Evolutionary conservation across 208 protist species (phyloP), one percentile per base, ranked within the genome.

Genomic region (Phytomonas sp.): DNA sequence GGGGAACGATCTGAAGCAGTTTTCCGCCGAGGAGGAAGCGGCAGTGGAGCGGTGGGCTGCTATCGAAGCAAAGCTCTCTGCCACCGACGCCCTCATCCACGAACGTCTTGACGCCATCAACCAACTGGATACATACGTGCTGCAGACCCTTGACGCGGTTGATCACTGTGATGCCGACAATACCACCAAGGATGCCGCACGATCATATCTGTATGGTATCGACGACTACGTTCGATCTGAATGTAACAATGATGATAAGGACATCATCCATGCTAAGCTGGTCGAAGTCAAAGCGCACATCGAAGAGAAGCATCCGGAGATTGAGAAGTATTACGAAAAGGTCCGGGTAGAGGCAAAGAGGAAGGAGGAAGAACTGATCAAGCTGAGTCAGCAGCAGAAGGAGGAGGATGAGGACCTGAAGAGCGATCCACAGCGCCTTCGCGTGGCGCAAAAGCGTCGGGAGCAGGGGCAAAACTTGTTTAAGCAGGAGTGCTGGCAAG

Each of bases 391-490:
- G 69, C 76, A 86, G 70, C 73, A 79, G 29, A 67, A 79, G 69
- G 81, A 88, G 33, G 80, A 87, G 64, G 62, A 76, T n/a, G 66
- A 28, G 15, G 66, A 69, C 65, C 40, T 2, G 84, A 93, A 93
- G 80, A 89, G 79, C 46, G 87, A 93, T 71, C 87, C 87, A 11
- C 87, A 93, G 68, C 83, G 87, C 13, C 76, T 93, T 13, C 82
- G 82, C 13, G 67, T 83, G 66, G 87, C 87, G 2, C 87, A 93
- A 79, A 71, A 71, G 34, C 78, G 87, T 0, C 80, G 83, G 0
- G 87, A 93, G 64, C 87, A 93, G 77, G 87, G 87, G n/a, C 72
- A 78, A 60, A 70, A 43, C 3, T 78, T 93, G 29, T 91, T 93
- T 74, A 85, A 85, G 65, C 75, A 89, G 68, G 82, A 91, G 73